A percentile compares a stretch with the other conserved stretches of the same genome.
Evolutionary conservation across 768 basidiomycete genomes (phyloP).

Genomic region (Psilocybe azurescens): DNA sequence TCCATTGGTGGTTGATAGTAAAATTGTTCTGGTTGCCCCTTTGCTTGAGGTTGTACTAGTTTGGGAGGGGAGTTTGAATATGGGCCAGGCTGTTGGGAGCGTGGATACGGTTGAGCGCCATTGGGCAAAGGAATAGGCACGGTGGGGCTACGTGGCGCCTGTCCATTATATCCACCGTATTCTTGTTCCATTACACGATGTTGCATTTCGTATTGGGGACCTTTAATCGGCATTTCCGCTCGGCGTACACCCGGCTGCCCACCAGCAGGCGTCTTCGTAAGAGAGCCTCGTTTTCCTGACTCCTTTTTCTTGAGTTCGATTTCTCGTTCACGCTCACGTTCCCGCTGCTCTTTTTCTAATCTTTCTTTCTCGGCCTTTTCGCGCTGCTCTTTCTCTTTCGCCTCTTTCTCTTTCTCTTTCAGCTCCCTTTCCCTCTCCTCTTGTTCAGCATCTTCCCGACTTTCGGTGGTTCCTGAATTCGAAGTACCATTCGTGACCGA

Average conservation of each 20-base stretch:
- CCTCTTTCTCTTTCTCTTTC: constrained; percentile 41
- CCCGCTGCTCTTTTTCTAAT: constrained; percentile 45
- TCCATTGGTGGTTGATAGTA: constrained; percentile 38
- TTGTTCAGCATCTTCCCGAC: constrained; percentile 35
- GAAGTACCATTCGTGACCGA: constrained; percentile 28
- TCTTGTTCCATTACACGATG: constrained; percentile 93
- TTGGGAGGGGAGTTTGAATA: constrained; percentile 31
- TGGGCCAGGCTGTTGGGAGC: constrained; percentile 30
- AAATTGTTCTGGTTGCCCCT: constrained; percentile 36
- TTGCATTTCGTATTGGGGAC: constrained; percentile 94
- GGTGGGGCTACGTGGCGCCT: constrained; percentile 35
- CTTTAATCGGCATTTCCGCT: constrained; percentile 86
- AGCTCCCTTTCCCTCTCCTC: constrained; percentile 42
- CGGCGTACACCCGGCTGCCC: constrained; percentile 59
- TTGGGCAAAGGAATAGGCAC: constrained; percentile 23
- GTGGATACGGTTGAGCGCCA: constrained; percentile 29
- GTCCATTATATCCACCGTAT: constrained; percentile 56
- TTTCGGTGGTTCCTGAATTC: constrained; percentile 35
- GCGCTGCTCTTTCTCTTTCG: constrained; percentile 42
- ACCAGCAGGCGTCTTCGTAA: constrained; percentile 68
- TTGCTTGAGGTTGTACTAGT: constrained; percentile 24
- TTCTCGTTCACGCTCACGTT: constrained; percentile 55
- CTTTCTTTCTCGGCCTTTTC: constrained; percentile 50
- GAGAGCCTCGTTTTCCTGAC: constrained; percentile 55
- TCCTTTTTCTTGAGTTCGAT: constrained; percentile 63